Conservation (phyloP, 495 filamentous ascomycete genomes). For the Podospora fimiseda region DNA sequence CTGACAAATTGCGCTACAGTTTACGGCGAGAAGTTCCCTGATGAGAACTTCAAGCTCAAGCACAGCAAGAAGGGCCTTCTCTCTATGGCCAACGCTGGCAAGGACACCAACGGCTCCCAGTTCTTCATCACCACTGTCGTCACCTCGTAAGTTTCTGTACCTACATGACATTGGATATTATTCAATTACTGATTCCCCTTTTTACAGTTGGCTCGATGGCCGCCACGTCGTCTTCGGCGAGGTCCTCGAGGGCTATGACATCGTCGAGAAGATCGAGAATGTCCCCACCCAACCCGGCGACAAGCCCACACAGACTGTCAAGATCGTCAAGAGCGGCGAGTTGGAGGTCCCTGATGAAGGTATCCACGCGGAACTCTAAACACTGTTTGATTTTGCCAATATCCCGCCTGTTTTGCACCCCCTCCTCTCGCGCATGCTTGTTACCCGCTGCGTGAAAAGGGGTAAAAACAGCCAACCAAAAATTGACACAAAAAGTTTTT, state of each 20-base stretch:
- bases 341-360: conserved; percentile 84
- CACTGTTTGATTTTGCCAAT: background rate
- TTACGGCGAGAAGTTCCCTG: conserved; percentile 89
- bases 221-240: conserved; percentile 88
- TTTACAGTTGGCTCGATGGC: conserved; percentile 74
- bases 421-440: background rate
- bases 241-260: conserved; percentile 83
- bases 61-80: conserved; percentile 54
- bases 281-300: conserved; percentile 63
- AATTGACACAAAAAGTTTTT: conserved; percentile 8
- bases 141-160: conserved; percentile 56
- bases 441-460: background rate
- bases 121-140: conserved; percentile 93
- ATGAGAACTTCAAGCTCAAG: conserved; percentile 99
- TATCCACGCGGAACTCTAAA: conserved; percentile 93
- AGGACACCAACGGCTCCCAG: conserved; percentile 97
- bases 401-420: background rate
- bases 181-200: conserved; percentile 21
- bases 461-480: conserved; percentile 10
- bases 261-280: conserved; percentile 85
- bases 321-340: conserved; percentile 93
- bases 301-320: conserved; percentile 66
- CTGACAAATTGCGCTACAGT: conserved; percentile 37
- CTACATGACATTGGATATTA: background rate
- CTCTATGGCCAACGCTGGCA: conserved; percentile 96